Evolutionary conservation across 306 rosid genomes (phyloP).

Genomic region (Hippophae gyantsensis): DNA sequence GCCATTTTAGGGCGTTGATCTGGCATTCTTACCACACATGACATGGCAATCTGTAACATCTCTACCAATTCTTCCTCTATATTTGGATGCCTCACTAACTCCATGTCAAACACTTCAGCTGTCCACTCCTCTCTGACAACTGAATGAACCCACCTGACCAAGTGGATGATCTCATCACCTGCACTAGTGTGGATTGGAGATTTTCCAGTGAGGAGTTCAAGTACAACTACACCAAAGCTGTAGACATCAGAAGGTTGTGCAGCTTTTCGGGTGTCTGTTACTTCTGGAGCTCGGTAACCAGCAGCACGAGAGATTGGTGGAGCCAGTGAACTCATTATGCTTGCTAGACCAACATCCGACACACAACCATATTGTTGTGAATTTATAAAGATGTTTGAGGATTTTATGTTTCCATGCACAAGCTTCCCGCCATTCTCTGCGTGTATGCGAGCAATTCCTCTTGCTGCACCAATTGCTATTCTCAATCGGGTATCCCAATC

Average conservation of each 20-base stretch:
- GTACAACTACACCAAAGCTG: conserved; percentile 82
- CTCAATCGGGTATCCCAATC: conserved; percentile 70
- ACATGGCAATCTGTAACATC: conserved; percentile 79
- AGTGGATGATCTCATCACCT: conserved; percentile 78
- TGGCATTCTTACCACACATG: conserved; percentile 73
- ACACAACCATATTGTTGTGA: conserved; percentile 50
- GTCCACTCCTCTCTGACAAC: conserved; percentile 96
- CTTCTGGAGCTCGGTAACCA: conserved; percentile 92
- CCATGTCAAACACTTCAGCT: conserved; percentile 84
- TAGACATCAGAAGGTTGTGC: conserved; percentile 67
- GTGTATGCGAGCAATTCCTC: conserved; percentile 70
- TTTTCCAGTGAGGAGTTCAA: conserved; percentile 84
- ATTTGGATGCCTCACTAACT: conserved; percentile 70
- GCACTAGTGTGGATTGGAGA: conserved; percentile 74
- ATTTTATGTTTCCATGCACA: conserved; percentile 71
- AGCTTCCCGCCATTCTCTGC: conserved; percentile 62
- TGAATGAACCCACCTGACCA: conserved; percentile 97
- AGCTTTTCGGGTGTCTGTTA: conserved; percentile 77
- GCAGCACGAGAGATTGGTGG: conserved; percentile 72
- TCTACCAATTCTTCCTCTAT: conserved; percentile 98
- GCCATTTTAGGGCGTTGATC: conserved; percentile 75
- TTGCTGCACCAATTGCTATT: conserved; percentile 75
- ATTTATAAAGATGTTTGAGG: conserved; percentile 71
- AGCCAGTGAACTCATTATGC: conserved; percentile 60
- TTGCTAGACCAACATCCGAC: conserved; percentile 77